A percentile compares a stretch with the other conserved stretches of the same genome.
phyloP scores from a whole-genome alignment of 176 grass and related monocot genomes.

The Olyra latifolia region DNA sequence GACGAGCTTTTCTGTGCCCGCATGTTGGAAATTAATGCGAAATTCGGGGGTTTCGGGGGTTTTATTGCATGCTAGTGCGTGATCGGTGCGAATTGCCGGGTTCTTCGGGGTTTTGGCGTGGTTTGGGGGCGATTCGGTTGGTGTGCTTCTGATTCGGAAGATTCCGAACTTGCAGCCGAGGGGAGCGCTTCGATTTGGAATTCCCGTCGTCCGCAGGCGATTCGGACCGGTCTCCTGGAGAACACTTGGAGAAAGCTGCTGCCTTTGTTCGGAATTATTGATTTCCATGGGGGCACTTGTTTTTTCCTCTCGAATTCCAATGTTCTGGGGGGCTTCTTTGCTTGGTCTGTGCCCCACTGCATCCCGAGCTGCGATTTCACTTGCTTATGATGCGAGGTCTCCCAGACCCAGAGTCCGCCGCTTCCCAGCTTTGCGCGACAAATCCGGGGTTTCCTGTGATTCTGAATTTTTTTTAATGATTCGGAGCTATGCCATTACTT shows the following conservation, averaged over 20 bases:
- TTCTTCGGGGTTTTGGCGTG: conserved; percentile 31
- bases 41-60: background rate
- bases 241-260: background rate
- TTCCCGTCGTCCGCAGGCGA: background rate
- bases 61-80: too few relatives aligned
- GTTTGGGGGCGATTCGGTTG: background rate
- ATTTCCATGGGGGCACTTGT: background rate
- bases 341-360: background rate
- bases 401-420: background rate
- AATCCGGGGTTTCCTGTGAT: background rate
- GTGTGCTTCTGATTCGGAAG: background rate
- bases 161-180: background rate
- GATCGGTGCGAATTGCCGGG: conserved; percentile 14
- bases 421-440: background rate
- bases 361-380: background rate
- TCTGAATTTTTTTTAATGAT: background rate
- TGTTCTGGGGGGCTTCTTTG: background rate
- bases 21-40: background rate
- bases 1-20: background rate
- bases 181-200: background rate
- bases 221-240: background rate
- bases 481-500: background rate
- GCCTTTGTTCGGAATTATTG: background rate
- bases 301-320: background rate
- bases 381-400: background rate